Evolutionary conservation across 768 basidiomycete genomes (phyloP).

Genomic region (Naganishia antarctica): DNA sequence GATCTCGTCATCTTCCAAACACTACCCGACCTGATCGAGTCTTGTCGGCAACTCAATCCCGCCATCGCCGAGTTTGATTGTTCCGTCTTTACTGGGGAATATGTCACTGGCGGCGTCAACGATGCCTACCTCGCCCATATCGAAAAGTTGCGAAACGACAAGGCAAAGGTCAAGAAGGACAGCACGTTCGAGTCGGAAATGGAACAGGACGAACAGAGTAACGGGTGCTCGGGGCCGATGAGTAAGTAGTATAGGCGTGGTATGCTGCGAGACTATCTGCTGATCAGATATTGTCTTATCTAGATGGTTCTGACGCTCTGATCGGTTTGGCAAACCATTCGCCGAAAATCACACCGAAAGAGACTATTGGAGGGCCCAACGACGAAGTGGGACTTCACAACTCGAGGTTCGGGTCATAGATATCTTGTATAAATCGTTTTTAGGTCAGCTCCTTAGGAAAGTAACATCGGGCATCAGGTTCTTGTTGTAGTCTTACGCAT

Average conservation of each 20-base stretch:
- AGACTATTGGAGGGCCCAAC: conserved; percentile 36
- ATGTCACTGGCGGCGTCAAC: conserved; percentile 88
- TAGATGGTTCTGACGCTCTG: conserved; percentile 48
- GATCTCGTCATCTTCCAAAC: conserved; percentile 96
- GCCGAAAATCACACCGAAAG: conserved; percentile 40
- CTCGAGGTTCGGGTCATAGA: conserved; percentile 37
- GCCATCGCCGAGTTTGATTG: conserved; percentile 78
- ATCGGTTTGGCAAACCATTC: conserved; percentile 49
- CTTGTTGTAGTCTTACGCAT: neutral
- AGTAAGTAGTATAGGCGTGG: conserved; percentile 38
- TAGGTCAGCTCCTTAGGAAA: neutral
- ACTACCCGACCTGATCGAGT: conserved; percentile 75
- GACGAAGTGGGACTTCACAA: conserved; percentile 49
- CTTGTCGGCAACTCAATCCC: conserved; percentile 79
- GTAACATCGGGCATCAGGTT: neutral
- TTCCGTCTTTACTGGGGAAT: conserved; percentile 95
- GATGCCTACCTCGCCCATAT: conserved; percentile 71
- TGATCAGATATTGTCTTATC: neutral
- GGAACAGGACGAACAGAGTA: conserved; percentile 35
- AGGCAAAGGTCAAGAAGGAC: conserved; percentile 60
- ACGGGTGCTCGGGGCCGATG: conserved; percentile 49
- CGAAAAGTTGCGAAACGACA: conserved; percentile 75
- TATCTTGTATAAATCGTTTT: neutral
- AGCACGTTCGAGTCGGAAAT: conserved; percentile 26
- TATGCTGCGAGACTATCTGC: neutral